Conservation (phyloP, 768 basidiomycete species). For the Sarcodon sp. region DNA sequence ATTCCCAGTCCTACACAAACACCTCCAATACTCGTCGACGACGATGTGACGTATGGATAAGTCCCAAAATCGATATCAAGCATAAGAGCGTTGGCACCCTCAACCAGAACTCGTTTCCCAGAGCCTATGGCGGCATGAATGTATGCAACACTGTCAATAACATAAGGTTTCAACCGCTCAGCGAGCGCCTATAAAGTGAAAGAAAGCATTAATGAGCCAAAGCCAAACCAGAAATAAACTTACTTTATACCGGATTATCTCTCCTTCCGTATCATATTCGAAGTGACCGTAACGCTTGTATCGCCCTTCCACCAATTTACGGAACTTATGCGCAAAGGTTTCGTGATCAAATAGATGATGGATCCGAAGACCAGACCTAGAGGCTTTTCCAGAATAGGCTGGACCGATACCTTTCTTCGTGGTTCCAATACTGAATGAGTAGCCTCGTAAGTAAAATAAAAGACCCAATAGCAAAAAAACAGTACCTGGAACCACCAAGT, state of each 20-base stretch:
- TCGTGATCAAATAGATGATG: slow-evolving; percentile 90
- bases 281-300: slow-evolving; percentile 98
- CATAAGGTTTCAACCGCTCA: slow-evolving; percentile 73
- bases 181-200: slow-evolving; percentile 56
- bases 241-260: slow-evolving; percentile 88
- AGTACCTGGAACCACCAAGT: slow-evolving; percentile 74
- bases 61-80: slow-evolving; percentile 97
- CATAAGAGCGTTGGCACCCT: slow-evolving; percentile 98
- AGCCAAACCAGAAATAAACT: slow-evolving; percentile 2
- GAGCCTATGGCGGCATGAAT: slow-evolving; percentile 67
- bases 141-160: slow-evolving; percentile 79
- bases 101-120: slow-evolving; percentile 79
- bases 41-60: slow-evolving; percentile 95
- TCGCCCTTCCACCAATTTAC: slow-evolving; percentile 89
- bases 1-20: slow-evolving; percentile 97
- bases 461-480: neutral
- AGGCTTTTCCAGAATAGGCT: slow-evolving; percentile 95
- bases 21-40: slow-evolving; percentile 86
- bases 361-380: slow-evolving; percentile 87
- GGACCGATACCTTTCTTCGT: slow-evolving; percentile 98
- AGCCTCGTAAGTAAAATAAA: neutral
- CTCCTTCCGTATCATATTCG: slow-evolving; percentile 96
- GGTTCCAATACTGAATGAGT: slow-evolving; percentile 70
- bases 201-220: neutral
- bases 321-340: slow-evolving; percentile 83